A percentile compares a stretch with the other conserved stretches of the same genome.
Conservation (phyloP, 202 grass and related monocot species). For the Cymbopogon flexuosus region DNA sequence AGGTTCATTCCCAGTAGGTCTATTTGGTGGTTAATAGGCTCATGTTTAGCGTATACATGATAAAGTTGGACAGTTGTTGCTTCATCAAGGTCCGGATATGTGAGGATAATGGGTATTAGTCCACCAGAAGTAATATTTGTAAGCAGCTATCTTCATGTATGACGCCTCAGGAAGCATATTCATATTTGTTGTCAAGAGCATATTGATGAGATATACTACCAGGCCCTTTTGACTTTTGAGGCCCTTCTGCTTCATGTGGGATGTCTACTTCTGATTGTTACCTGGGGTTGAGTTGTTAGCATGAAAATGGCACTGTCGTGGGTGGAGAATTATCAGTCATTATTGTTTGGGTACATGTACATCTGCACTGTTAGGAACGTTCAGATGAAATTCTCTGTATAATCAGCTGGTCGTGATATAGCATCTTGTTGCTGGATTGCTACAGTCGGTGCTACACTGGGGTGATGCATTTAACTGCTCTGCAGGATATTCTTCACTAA, state of each 20-base stretch:
- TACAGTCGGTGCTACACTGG: background rate
- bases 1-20: background rate
- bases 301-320: background rate
- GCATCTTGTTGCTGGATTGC: background rate
- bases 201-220: background rate
- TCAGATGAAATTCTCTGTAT: background rate
- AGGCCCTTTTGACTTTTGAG: background rate
- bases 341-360: background rate
- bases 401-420: background rate
- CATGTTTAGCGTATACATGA: background rate
- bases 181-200: background rate
- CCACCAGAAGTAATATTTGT: background rate
- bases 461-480: background rate
- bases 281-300: background rate
- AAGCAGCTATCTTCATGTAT: background rate
- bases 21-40: background rate
- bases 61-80: background rate
- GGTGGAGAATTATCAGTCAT: background rate
- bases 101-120: background rate
- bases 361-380: background rate
- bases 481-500: background rate
- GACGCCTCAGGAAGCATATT: background rate
- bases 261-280: background rate
- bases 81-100: background rate
- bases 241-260: background rate